Percentiles rank a stretch among this genome's conserved stretches.
phyloP scores from a whole-genome alignment of 2,329 filamentous ascomycete species.

The Dothistroma pini region DNA sequence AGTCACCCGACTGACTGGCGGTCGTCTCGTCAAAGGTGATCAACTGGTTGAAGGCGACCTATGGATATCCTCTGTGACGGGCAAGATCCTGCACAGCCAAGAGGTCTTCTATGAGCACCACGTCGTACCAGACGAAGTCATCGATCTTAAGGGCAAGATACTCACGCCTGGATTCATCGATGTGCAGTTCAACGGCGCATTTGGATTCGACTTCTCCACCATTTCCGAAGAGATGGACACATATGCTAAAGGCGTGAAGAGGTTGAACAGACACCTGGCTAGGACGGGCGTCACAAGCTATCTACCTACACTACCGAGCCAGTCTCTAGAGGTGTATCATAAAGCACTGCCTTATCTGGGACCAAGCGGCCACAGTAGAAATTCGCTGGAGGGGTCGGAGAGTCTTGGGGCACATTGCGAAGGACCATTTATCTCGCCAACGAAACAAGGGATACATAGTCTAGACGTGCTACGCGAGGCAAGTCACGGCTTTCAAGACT shows the following conservation, averaged over 20 bases:
- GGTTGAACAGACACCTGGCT: constrained; percentile 68
- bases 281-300: constrained; percentile 84
- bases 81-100: constrained; percentile 73
- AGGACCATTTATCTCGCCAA: constrained; percentile 79
- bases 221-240: constrained; percentile 57
- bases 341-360: constrained; percentile 74
- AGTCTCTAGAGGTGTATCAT: constrained; percentile 76
- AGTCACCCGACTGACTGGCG: constrained; percentile 66
- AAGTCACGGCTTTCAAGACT: constrained; percentile 58
- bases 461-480: constrained; percentile 64
- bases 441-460: constrained; percentile 85
- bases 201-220: constrained; percentile 87
- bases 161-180: constrained; percentile 85
- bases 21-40: constrained; percentile 67
- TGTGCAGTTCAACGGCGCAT: constrained; percentile 86
- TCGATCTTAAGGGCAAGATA: constrained; percentile 80
- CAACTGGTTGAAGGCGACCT: constrained; percentile 70
- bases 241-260: constrained; percentile 69
- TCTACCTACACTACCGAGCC: constrained; percentile 79
- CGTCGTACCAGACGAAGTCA: constrained; percentile 65
- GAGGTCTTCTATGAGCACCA: constrained; percentile 65
- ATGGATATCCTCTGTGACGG: constrained; percentile 80
- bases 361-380: constrained; percentile 60
- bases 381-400: constrained; percentile 69
- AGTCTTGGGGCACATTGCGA: constrained; percentile 88